Evolutionary conservation across 202 grass and related monocot genomes (phyloP).

Genomic region (Carex arenaria): DNA sequence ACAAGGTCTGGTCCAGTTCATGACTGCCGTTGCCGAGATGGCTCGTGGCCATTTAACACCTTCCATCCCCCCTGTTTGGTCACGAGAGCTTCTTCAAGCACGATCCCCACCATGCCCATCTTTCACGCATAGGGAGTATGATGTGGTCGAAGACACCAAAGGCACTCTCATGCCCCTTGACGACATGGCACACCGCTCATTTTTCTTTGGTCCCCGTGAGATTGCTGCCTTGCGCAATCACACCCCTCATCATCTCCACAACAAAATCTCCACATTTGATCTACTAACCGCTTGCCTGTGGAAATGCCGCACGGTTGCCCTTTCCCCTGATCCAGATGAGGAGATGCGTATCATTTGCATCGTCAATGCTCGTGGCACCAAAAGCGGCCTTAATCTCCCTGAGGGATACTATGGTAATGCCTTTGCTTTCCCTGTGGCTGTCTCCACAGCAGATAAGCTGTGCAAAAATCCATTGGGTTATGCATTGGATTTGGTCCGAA

Average conservation of each 20-base stretch:
- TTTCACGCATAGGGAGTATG: constrained; percentile 76
- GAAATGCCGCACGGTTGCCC: constrained; percentile 60
- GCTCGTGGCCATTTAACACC: constrained; percentile 44
- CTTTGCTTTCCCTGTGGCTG: constrained; percentile 78
- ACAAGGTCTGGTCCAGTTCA: constrained; percentile 73
- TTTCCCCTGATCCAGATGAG: constrained; percentile 53
- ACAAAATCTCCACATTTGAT: constrained; percentile 67
- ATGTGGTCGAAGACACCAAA: constrained; percentile 66
- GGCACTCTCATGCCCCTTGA: constrained; percentile 77
- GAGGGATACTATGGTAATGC: constrained; percentile 87
- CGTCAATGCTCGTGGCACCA: constrained; percentile 58
- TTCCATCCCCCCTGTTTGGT: constrained; percentile 49
- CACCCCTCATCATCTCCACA: constrained; percentile 23
- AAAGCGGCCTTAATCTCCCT: constrained; percentile 32
- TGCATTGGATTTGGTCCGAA: constrained; percentile 54
- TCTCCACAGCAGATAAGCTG: constrained; percentile 45
- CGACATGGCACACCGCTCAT: constrained; percentile 80
- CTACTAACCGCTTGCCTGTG: constrained; percentile 62
- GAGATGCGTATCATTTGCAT: constrained; percentile 87
- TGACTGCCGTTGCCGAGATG: constrained; percentile 59
- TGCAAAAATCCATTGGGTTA: constrained; percentile 41
- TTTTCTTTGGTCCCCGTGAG: constrained; percentile 57
- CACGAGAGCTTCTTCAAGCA: constrained; percentile 37
- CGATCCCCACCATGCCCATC: constrained; percentile 33
- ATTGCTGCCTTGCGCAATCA: constrained; percentile 43